Conservation (phyloP, 805 yeast genomes). For the Kodamaea sagamina region DNA sequence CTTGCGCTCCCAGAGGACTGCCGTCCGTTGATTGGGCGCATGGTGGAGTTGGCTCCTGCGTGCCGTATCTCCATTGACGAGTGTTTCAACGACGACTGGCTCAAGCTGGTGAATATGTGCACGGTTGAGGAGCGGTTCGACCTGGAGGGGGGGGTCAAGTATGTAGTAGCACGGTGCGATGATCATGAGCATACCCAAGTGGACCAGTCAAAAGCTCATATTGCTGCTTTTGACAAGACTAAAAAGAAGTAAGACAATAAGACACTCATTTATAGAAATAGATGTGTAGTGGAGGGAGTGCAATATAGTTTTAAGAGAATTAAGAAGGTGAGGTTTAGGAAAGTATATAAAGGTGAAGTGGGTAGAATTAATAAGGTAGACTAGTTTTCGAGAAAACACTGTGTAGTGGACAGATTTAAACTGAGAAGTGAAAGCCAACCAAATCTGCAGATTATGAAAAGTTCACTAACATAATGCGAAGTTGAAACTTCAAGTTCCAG, state of each 20-base stretch:
- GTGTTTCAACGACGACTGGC: slow-evolving; percentile 72
- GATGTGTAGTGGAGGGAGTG: slow-evolving; percentile 1
- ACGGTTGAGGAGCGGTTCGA: slow-evolving; percentile 50
- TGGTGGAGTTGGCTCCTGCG: slow-evolving; percentile 86
- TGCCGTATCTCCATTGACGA: slow-evolving; percentile 82
- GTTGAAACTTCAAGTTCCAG: too few relatives aligned
- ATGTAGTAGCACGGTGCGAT: slow-evolving; percentile 43
- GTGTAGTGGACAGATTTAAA: too few relatives aligned
- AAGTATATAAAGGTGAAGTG: too few relatives aligned
- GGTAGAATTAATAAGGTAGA: too few relatives aligned
- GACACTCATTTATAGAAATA: slow-evolving; percentile 5
- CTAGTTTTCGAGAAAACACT: too few relatives aligned
- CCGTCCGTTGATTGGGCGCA: slow-evolving; percentile 64
- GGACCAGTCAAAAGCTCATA: slow-evolving; percentile 92
- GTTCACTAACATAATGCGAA: too few relatives aligned
- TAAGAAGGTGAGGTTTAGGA: too few relatives aligned
- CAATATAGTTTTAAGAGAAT: too few relatives aligned
- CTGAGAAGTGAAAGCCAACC: too few relatives aligned
- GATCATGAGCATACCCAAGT: slow-evolving; percentile 86
- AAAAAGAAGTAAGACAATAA: slow-evolving; percentile 49
- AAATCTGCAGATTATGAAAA: too few relatives aligned
- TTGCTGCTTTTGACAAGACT: slow-evolving; percentile 86
- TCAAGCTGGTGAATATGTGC: slow-evolving; percentile 67
- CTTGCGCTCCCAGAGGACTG: slow-evolving; percentile 72
- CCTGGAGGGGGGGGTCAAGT: slow-evolving; percentile 38